Conservation (phyloP, 78 protist species). For the Neovahlkampfia damariscottae region DNA sequence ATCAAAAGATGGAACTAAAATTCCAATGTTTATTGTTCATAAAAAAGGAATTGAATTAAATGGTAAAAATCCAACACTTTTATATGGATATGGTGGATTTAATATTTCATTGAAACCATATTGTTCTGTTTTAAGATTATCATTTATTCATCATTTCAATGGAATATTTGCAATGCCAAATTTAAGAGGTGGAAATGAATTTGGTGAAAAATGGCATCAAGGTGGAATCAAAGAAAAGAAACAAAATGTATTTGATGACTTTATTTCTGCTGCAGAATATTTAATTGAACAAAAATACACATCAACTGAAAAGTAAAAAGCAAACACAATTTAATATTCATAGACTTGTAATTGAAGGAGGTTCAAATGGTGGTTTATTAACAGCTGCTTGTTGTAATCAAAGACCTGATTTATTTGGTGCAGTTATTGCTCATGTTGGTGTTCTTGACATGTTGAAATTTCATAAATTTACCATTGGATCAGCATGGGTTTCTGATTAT, state of each 20-base stretch:
- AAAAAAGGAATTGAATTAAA: conserved; percentile 1
- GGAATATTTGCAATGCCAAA: conserved; percentile 73
- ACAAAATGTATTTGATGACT: conserved; percentile 77
- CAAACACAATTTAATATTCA: conserved; percentile 10
- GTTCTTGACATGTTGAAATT: conserved; percentile 82
- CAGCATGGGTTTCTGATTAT: conserved; percentile 71
- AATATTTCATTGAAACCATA: conserved; percentile 47
- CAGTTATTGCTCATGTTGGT: conserved; percentile 35
- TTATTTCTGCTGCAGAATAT: conserved; percentile 48
- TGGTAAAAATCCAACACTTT: conserved; percentile 27
- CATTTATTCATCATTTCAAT: conserved; percentile 36
- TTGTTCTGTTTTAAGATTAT: conserved; percentile 28
- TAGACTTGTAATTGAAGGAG: conserved; percentile 68
- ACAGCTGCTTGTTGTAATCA: conserved; percentile 70
- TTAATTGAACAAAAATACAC: conserved; percentile 32
- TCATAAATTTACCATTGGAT: conserved; percentile 84
- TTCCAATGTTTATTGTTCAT: conserved; percentile 81
- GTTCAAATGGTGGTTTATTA: conserved; percentile 85
- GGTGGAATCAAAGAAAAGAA: conserved; percentile 43
- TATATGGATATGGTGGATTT: conserved; percentile 90
- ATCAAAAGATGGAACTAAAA: conserved; percentile 66
- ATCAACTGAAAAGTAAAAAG: not conserved
- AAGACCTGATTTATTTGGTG: conserved; percentile 69
- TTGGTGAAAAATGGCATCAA: conserved; percentile 85
- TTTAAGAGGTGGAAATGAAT: conserved; percentile 87